Evolutionary conservation across 1,284 basidiomycete species (phyloP).

Genomic region (Coniophora puteana): DNA sequence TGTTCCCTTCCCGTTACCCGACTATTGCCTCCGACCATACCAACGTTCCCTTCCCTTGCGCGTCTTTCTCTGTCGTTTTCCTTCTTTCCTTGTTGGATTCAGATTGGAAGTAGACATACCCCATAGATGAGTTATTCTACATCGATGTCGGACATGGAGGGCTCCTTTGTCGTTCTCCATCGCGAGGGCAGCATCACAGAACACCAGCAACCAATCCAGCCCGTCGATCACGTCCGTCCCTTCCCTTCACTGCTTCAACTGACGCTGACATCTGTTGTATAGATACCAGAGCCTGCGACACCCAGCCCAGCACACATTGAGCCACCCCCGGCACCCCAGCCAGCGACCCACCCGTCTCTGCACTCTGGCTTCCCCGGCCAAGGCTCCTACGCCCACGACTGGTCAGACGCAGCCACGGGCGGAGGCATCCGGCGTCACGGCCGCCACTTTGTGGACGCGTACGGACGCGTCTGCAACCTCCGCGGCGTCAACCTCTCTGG

Average conservation of each 20-base stretch:
- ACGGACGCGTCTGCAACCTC: slow-evolving; percentile 73
- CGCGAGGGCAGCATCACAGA: neutral
- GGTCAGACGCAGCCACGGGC: slow-evolving; percentile 58
- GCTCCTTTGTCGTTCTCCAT: neutral
- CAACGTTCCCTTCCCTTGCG: no score
- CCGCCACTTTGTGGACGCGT: slow-evolving; percentile 72
- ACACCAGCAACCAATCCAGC: neutral
- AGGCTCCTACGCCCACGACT: slow-evolving; percentile 64
- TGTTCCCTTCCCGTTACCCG: no score
- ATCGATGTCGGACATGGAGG: no score
- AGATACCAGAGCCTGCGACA: neutral
- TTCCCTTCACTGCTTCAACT: neutral
- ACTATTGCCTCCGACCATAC: no score
- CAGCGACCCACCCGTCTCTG: slow-evolving; percentile 39
- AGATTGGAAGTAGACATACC: no score
- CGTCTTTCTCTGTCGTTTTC: no score
- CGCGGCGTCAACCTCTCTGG: slow-evolving; percentile 83
- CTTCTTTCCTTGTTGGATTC: no score
- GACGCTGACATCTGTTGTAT: neutral
- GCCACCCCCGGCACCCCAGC: neutral
- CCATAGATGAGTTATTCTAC: no score
- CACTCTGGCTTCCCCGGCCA: slow-evolving; percentile 40
- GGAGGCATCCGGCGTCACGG: slow-evolving; percentile 57
- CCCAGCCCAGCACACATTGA: neutral
- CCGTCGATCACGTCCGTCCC: neutral